Percentiles rank a stretch among this genome's conserved stretches.
These are phyloP conservation scores for Trichoderma harzianum DNA, from an alignment of 2,329 filamentous ascomycete genomes.

Conservation along the genomic window DNA sequence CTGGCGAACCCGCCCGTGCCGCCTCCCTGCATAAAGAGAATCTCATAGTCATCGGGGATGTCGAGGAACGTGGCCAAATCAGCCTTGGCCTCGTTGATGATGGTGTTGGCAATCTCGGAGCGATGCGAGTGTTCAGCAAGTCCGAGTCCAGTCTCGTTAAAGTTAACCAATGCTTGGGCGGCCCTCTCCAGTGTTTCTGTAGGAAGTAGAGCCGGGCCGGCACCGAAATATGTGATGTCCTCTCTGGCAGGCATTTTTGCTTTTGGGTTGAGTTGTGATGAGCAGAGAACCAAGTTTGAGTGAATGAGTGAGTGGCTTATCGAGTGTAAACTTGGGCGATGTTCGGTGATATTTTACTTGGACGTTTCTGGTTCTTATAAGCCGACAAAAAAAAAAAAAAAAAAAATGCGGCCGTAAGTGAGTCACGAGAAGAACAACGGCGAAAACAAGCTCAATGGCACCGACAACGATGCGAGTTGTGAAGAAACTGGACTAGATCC, in stretches of 20 bases:
- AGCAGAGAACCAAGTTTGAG: not conserved
- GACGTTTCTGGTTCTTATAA: not conserved
- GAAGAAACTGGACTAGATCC: not conserved
- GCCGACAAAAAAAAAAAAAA: not conserved
- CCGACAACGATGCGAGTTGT: not conserved
- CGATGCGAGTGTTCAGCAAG: conserved; percentile 83
- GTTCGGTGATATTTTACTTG: not conserved
- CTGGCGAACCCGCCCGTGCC: conserved; percentile 73
- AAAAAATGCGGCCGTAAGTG: not conserved
- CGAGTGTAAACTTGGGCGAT: not conserved
- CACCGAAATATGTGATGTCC: conserved; percentile 83
- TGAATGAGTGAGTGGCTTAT: not conserved
- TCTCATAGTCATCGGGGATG: conserved; percentile 81
- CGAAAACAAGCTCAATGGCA: not conserved
- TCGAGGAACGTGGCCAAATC: conserved; percentile 72
- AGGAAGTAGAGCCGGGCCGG: conserved; percentile 83
- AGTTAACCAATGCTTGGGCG: conserved; percentile 76
- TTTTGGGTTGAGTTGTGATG: not conserved
- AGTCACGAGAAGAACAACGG: not conserved
- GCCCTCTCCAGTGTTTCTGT: conserved; percentile 76
- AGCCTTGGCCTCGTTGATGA: conserved; percentile 75
- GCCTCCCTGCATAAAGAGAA: conserved; percentile 84
- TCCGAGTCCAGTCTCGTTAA: conserved; percentile 71
- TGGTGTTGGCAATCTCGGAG: conserved; percentile 70
- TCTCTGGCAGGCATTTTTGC: conserved; percentile 65